Percentiles rank a stretch among this genome's conserved stretches.
phyloP scores from a whole-genome alignment of 1,284 basidiomycete genomes.

The Mycena citricolor region DNA sequence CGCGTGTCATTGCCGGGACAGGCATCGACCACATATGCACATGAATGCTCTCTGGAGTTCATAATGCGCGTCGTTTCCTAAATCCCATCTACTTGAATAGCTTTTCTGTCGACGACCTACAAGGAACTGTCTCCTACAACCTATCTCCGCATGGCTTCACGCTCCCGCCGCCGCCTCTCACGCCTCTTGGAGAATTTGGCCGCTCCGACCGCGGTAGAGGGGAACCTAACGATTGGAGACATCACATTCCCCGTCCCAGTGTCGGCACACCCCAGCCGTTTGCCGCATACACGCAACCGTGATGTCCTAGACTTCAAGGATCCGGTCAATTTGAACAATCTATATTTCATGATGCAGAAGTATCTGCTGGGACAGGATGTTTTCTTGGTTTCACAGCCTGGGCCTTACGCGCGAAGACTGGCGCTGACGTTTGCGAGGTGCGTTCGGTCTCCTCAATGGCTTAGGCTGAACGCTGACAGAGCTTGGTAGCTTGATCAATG shows the following conservation, averaged over 20 bases:
- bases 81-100: no score
- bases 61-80: no score
- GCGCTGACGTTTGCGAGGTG: conserved; percentile 65
- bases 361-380: conserved; percentile 66
- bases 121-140: no score
- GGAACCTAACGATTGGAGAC: conserved; percentile 55
- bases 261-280: conserved; percentile 44
- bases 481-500: conserved; percentile 50
- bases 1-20: no score
- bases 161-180: conserved; percentile 46
- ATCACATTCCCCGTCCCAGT: conserved; percentile 56
- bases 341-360: conserved; percentile 67
- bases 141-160: conserved; percentile 25
- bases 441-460: conserved; percentile 21
- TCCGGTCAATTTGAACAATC: conserved; percentile 51
- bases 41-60: no score
- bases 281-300: conserved; percentile 41
- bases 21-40: no score
- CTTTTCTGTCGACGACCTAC: no score
- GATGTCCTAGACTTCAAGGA: conserved; percentile 49
- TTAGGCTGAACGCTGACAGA: background rate
- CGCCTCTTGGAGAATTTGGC: conserved; percentile 46
- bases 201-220: conserved; percentile 42
- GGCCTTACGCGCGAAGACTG: conserved; percentile 60
- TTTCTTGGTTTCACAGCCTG: conserved; percentile 63